These are phyloP conservation scores for Tetracladium maxilliforme DNA, from an alignment of 2,329 filamentous ascomycete species.

Conservation along the genomic window DNA sequence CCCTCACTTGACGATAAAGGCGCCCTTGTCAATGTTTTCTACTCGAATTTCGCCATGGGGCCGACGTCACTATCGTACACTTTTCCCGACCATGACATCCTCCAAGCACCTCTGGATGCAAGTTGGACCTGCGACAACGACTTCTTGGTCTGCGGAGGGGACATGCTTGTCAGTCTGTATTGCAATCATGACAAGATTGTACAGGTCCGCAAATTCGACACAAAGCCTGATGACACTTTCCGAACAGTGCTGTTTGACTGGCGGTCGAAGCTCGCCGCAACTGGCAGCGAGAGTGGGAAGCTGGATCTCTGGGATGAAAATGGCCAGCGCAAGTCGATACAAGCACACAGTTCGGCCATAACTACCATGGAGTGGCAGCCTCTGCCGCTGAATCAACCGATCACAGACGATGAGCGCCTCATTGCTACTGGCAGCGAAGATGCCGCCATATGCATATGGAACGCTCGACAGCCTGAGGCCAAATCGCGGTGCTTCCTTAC, in stretches of 20 bases:
- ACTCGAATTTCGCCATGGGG: background rate
- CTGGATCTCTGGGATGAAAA: constrained; percentile 45
- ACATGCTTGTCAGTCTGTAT: constrained; percentile 31
- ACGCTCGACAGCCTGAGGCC: constrained; percentile 36
- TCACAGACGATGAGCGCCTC: constrained; percentile 29
- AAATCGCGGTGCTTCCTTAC: constrained; percentile 45
- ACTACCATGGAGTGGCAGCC: constrained; percentile 49
- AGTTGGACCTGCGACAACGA: constrained; percentile 43
- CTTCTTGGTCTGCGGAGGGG: constrained; percentile 43
- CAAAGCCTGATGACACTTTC: constrained; percentile 35
- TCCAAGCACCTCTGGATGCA: constrained; percentile 36
- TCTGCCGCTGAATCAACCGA: constrained; percentile 18
- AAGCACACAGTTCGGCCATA: constrained; percentile 41
- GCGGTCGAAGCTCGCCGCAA: constrained; percentile 36
- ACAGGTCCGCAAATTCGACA: constrained; percentile 32
- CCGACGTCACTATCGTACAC: constrained; percentile 28
- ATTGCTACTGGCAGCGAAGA: constrained; percentile 48
- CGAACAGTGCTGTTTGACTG: constrained; percentile 41
- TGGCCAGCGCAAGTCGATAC: constrained; percentile 38
- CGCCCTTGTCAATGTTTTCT: constrained; percentile 39
- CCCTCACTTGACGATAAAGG: constrained; percentile 36
- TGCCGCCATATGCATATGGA: constrained; percentile 47
- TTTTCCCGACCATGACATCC: constrained; percentile 33
- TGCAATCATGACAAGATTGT: constrained; percentile 30
- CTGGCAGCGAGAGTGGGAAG: constrained; percentile 41